Percentiles rank a stretch among this genome's conserved stretches.
Evolutionary conservation across 2,329 filamentous ascomycete species (phyloP).

Genomic region (Exserohilum turcica): DNA sequence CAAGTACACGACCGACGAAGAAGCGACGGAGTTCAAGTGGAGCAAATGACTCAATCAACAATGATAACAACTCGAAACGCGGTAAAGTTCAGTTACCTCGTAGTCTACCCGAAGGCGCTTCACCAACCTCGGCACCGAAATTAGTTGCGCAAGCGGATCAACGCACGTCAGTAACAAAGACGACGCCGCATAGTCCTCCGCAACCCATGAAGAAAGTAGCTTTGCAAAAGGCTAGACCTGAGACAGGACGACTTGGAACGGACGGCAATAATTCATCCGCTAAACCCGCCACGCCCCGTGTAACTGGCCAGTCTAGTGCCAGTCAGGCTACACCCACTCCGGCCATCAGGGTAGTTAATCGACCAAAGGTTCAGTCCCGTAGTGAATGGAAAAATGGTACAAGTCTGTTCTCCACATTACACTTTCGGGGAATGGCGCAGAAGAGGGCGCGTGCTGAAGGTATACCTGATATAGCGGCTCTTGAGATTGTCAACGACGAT

Average conservation of each 20-base stretch:
- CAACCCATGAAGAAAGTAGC: not conserved
- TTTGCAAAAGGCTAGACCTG: not conserved
- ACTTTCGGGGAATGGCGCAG: conserved; percentile 24
- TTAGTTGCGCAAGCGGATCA: not conserved
- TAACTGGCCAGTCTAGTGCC: not conserved
- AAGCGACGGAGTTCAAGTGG: not conserved
- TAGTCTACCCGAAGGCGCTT: not conserved
- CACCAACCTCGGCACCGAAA: not conserved
- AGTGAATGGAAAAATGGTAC: conserved; percentile 21
- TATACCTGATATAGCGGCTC: conserved; percentile 29
- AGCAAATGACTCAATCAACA: not conserved
- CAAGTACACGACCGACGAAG: conserved; percentile 1
- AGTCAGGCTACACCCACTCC: conserved; percentile 1
- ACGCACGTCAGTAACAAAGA: not conserved
- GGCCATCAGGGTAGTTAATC: conserved; percentile 36
- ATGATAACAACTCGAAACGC: not conserved
- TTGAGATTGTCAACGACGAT: conserved; percentile 33
- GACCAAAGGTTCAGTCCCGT: conserved; percentile 17
- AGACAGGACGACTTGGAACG: not conserved
- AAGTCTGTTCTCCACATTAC: conserved; percentile 24
- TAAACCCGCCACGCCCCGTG: not conserved
- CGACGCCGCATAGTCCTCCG: not conserved
- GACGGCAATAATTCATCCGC: not conserved
- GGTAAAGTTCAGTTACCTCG: not conserved
- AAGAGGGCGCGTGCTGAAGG: conserved; percentile 30